These are phyloP conservation scores for Paramecium biaurelia DNA, from an alignment of 73 alveolate species.

Conservation along the genomic window DNA sequence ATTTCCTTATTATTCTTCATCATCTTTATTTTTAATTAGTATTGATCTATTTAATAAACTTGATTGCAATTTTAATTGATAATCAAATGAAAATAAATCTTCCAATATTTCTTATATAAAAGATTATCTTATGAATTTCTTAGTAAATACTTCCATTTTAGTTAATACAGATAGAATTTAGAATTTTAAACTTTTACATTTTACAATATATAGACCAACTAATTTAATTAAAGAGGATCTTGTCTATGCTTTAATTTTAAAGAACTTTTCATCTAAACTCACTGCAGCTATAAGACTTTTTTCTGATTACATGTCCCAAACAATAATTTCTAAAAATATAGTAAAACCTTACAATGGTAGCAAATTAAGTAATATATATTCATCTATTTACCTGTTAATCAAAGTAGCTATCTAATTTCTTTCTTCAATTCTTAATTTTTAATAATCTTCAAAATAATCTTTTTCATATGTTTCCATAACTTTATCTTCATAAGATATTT, in stretches of 20 bases:
- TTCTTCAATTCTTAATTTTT: neutral
- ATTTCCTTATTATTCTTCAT: neutral
- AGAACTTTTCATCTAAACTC: neutral
- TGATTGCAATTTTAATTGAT: neutral
- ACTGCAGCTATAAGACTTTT: neutral
- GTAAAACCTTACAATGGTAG: slow-evolving; percentile 1
- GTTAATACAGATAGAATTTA: slow-evolving; percentile 26
- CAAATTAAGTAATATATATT: neutral
- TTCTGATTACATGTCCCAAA: slow-evolving; percentile 27
- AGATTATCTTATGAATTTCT: slow-evolving; percentile 57
- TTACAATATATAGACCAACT: slow-evolving; percentile 41
- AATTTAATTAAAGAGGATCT: neutral
- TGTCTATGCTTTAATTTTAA: neutral
- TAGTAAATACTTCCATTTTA: slow-evolving; percentile 39
- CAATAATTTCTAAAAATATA: slow-evolving; percentile 1
- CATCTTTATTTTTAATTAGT: neutral
- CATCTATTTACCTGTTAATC: neutral
- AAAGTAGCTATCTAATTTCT: neutral
- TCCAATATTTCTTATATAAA: slow-evolving; percentile 54
- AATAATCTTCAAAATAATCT: neutral
- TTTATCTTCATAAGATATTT: slow-evolving; percentile 3
- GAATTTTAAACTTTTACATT: slow-evolving; percentile 18
- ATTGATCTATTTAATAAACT: neutral
- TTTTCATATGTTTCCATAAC: slow-evolving; percentile 24
- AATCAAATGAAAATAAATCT: neutral